Percentiles rank a stretch among this genome's conserved stretches.
These are phyloP conservation scores for Bipolaris bicolor DNA, from an alignment of 2,329 filamentous ascomycete species.

Conservation along the genomic window DNA sequence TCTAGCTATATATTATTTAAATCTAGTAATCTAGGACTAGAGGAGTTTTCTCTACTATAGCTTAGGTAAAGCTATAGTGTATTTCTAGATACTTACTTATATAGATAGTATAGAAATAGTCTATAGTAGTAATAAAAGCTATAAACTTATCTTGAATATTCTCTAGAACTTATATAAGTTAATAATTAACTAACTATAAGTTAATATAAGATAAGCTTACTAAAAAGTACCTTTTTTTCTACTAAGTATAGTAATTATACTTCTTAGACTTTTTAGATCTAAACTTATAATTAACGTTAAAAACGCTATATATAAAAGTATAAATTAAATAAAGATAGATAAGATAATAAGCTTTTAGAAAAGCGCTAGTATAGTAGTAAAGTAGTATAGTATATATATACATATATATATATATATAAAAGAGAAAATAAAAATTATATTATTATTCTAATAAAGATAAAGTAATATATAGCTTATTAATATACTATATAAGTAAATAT, in stretches of 20 bases:
- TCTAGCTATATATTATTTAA: neutral
- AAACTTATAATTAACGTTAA: neutral
- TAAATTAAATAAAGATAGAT: too few species aligned
- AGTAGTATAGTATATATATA: neutral
- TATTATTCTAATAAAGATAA: neutral
- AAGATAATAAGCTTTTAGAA: neutral
- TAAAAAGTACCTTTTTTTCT: neutral
- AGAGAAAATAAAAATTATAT: too few species aligned
- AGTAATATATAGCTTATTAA: neutral
- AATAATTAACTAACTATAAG: neutral
- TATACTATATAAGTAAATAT: neutral
- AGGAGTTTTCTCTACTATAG: neutral
- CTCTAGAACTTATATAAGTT: neutral
- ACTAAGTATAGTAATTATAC: neutral
- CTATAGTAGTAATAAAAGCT: too few species aligned
- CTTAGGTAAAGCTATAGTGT: neutral
- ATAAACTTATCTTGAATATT: neutral
- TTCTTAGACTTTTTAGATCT: neutral
- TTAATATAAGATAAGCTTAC: neutral
- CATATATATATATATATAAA: neutral
- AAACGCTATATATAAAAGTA: neutral
- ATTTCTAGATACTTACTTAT: neutral
- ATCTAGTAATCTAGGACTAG: neutral
- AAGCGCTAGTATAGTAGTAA: neutral
- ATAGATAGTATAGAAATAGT: neutral